Evolutionary conservation across 257 asterid genomes (phyloP), one percentile per base, ranked within the genome.

Genomic region (Euphrasia confusa): DNA sequence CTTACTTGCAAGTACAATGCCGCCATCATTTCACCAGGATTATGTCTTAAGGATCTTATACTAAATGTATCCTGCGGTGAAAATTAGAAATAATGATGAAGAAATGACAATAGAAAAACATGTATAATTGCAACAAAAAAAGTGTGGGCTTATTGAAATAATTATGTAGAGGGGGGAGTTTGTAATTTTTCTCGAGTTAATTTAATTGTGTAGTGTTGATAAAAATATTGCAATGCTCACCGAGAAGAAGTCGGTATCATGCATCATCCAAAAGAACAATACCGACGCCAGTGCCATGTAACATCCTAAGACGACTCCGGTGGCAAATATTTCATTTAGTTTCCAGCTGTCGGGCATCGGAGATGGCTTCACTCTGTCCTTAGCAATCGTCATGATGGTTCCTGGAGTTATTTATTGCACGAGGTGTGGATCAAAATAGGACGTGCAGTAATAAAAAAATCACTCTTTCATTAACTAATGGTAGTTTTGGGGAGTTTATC

Each of bases 311-410:
- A 84, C 82, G 9, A 89, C 10, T 2, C 98, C 98, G 2, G 95
- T 92, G 7, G 95, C 88, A 44, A 92, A 92, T 10, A 91, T 91
- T 61, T 88, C 98, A 18, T 81, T 85, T 67, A 91, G 54, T 53
- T 91, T 91, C 98, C 98, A 91, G 88, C 98, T 88, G 72, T 91
- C 98, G 0, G 96, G 96, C 74, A 84, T 30, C 9, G 98, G 98
- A 68, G 98, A 91, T 42, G 96, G 88, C 81, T 85, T 86, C 77
- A 91, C 98, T 73, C 98, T 81, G 57, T 91, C 98, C 82, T 91
- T 91, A 0, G 98, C 86, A 61, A 91, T 91, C 5, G 96, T 91
- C 98, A 91, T 92, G 35, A 92, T 92, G 52, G 98, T 92, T 61
- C 98, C 96, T 90, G 57, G 58, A 53, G 33, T 53, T 53, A 53